Evolutionary conservation across 805 yeast genomes (phyloP).

Genomic region (Pichia rugopelliculosa): DNA sequence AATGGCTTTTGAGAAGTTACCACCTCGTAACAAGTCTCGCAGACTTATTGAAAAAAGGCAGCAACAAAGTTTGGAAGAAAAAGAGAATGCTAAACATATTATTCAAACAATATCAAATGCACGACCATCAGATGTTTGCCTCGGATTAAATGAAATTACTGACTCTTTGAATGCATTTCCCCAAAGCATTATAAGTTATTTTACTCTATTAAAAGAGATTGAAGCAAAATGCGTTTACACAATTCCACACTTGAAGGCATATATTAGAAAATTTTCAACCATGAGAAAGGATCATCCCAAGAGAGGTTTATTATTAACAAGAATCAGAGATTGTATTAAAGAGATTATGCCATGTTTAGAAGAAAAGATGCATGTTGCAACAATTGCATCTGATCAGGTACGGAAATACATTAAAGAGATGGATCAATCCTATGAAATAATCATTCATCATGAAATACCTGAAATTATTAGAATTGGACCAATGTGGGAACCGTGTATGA

Average conservation of each 20-base stretch:
- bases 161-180: slow-evolving; percentile 93
- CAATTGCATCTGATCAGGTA: slow-evolving; percentile 77
- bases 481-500: slow-evolving; percentile 86
- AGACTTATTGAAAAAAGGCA: slow-evolving; percentile 21
- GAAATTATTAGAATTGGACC: slow-evolving; percentile 71
- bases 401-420: slow-evolving; percentile 62
- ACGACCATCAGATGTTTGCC: slow-evolving; percentile 40
- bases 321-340: slow-evolving; percentile 39
- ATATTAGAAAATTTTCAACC: slow-evolving; percentile 42
- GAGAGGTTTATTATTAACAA: slow-evolving; percentile 30
- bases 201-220: slow-evolving; percentile 83
- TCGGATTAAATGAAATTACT: slow-evolving; percentile 85
- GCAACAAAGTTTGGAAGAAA: slow-evolving; percentile 8
- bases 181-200: slow-evolving; percentile 68
- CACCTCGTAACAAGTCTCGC: slow-evolving; percentile 25
- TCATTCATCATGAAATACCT: slow-evolving; percentile 74
- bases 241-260: slow-evolving; percentile 55
- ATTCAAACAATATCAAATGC: slow-evolving; percentile 14
- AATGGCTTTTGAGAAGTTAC: slow-evolving; percentile 7
- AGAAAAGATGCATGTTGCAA: slow-evolving; percentile 96
- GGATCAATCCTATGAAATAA: slow-evolving; percentile 73
- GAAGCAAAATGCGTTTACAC: slow-evolving; percentile 86
- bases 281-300: slow-evolving; percentile 32
- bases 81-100: slow-evolving; percentile 2
- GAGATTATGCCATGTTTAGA: slow-evolving; percentile 89